phyloP scores from a whole-genome alignment of 2,329 filamentous ascomycete species.

The Penicillium sumatraense region DNA sequence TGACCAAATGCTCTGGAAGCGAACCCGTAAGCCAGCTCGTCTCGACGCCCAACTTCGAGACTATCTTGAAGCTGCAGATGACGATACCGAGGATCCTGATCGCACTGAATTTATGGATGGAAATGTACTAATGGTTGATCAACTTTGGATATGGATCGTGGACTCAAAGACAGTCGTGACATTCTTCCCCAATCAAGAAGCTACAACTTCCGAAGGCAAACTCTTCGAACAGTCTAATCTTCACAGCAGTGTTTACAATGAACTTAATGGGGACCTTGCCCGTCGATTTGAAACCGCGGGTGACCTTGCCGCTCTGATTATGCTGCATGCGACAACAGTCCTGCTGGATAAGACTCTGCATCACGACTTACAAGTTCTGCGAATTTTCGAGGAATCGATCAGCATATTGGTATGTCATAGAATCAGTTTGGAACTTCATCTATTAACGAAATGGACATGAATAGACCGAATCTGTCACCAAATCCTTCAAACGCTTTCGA shows the following conservation, averaged over 20 bases:
- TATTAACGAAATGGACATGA: too few relatives aligned
- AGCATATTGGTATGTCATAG: conserved; percentile 63
- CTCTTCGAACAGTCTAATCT: conserved; percentile 60
- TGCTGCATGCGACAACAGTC: conserved; percentile 65
- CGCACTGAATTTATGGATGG: conserved; percentile 34
- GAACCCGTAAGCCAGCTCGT: conserved; percentile 58
- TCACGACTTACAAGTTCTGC: conserved; percentile 65
- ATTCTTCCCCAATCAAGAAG: conserved; percentile 41
- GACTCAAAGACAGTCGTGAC: conserved; percentile 40
- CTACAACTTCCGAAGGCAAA: conserved; percentile 38
- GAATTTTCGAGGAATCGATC: conserved; percentile 69
- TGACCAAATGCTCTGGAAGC: conserved; percentile 70
- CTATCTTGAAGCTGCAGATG: conserved; percentile 36
- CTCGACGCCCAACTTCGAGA: conserved; percentile 48
- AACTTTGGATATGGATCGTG: conserved; percentile 62
- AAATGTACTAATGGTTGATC: conserved; percentile 69
- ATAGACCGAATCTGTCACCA: conserved; percentile 66
- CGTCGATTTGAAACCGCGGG: conserved; percentile 65
- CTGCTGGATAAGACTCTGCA: conserved; percentile 64
- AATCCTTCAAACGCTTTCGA: conserved; percentile 65
- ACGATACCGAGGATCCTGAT: conserved; percentile 17
- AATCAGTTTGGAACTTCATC: too few relatives aligned
- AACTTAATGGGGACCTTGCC: conserved; percentile 67
- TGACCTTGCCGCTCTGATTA: conserved; percentile 66
- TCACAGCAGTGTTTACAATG: conserved; percentile 67